Evolutionary conservation across 192 early-diverging fungal species (phyloP), one percentile per base, ranked within the genome.

Genomic region (Backusella morwellensis): DNA sequence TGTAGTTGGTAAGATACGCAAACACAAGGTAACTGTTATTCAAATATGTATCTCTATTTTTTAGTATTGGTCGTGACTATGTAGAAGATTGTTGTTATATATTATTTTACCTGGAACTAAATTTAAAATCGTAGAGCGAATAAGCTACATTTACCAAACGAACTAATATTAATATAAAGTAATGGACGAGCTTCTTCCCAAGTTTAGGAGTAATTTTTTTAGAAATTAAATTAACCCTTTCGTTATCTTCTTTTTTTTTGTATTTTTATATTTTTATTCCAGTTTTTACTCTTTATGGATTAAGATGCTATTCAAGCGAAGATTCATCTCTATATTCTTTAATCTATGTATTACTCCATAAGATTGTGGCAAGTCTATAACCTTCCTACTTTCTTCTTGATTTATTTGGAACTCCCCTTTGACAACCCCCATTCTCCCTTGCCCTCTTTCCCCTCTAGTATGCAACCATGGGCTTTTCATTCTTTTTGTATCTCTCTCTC

Each of bases 171-270:
- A 63, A 63, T 63, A 29, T 63, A 63, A 63, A 63, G 23, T 32
- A 29, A 63, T 63, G 23, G 56, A 32, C 26, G 23, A 63, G 56
- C 23, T 29, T 63, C 12, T 3, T 63, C 26, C 26, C 26, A 29
- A 26, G 4, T 29, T 26, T 63, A 63, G 56, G 56, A 63, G 56
- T 26, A 63, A 12, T 14, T 63, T 54, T 32, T 56, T 63, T 63
- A 23, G n/a, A 63, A 29, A 63, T 63, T 63, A 63, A 63, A 63
- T 63, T 63, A 63, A 63, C 56, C 56, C 56, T 63, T 59, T 63
- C 29, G 23, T 63, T 29, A 9, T 63, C 9, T 63, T 63, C 1
- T 26, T 19, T 9, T 59, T n/a, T 12, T 63, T 32, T 32, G 32
- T 32, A 32, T 2, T 32, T 32, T 32, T 32, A 3, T 4, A 40